These are phyloP conservation scores for Penicillium corylophilum DNA, from an alignment of 2,329 filamentous ascomycete genomes.

Conservation along the genomic window DNA sequence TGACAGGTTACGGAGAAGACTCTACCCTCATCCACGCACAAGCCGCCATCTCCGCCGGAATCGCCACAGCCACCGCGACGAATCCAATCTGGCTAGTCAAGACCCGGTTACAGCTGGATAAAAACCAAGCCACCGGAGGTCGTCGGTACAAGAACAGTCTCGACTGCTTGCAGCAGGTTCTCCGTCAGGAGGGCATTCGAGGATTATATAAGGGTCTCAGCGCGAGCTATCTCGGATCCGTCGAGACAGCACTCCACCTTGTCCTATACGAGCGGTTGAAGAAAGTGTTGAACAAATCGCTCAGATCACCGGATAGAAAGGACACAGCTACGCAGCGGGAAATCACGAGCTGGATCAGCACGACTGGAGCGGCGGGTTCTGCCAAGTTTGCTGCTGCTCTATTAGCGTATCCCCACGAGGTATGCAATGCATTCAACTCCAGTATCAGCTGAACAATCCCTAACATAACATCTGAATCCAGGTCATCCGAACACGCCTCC, in stretches of 20 bases:
- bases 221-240: conserved; percentile 56
- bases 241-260: conserved; percentile 38
- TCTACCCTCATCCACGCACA: conserved; percentile 34
- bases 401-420: conserved; percentile 39
- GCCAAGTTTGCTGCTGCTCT: conserved; percentile 36
- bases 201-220: conserved; percentile 88
- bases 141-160: conserved; percentile 61
- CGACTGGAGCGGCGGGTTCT: conserved; percentile 35
- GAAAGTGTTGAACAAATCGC: conserved; percentile 20
- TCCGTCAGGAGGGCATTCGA: conserved; percentile 76
- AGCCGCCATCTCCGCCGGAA: conserved; percentile 36
- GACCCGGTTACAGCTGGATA: conserved; percentile 64
- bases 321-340: conserved; percentile 25
- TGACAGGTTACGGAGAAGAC: conserved; percentile 30
- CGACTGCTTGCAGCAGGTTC: conserved; percentile 68
- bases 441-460: not conserved
- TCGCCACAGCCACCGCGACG: conserved; percentile 37
- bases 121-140: conserved; percentile 27
- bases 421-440: conserved; percentile 6
- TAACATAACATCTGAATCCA: conserved; percentile 7
- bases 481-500: conserved; percentile 38
- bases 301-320: conserved; percentile 20
- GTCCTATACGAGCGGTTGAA: conserved; percentile 40
- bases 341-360: conserved; percentile 29
- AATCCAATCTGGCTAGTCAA: conserved; percentile 55